Conservation (phyloP, 148 eudicot species). For the Heliosperma pusillum region DNA sequence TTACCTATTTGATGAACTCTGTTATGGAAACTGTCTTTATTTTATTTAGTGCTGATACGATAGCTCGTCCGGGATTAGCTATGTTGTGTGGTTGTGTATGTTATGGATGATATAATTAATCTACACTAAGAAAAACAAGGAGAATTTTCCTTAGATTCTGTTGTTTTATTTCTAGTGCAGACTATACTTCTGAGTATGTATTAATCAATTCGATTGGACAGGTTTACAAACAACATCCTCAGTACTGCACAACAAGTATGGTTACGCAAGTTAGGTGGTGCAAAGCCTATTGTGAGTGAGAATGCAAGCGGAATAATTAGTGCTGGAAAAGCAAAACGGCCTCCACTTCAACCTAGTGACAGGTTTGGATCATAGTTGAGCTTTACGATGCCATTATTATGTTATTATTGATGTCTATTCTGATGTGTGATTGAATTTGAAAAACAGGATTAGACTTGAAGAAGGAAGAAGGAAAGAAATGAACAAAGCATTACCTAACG, state of each 20-base stretch:
- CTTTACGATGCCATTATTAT: slow-evolving; percentile 4
- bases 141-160: no score
- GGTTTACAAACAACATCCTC: slow-evolving; percentile 12
- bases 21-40: not conserved
- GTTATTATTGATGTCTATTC: not conserved
- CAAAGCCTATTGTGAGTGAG: slow-evolving; percentile 74
- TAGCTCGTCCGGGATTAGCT: not conserved
- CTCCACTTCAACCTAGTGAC: slow-evolving; percentile 63
- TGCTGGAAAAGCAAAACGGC: slow-evolving; percentile 88
- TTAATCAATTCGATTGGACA: not conserved
- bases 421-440: not conserved
- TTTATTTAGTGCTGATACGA: not conserved
- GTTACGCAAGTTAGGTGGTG: slow-evolving; percentile 88
- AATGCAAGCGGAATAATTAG: slow-evolving; percentile 79
- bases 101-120: not conserved
- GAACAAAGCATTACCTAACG: slow-evolving; percentile 31
- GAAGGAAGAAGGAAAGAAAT: not conserved
- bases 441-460: slow-evolving; percentile 10
- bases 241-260: slow-evolving; percentile 67
- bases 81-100: not conserved
- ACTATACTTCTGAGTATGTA: slow-evolving; percentile 3
- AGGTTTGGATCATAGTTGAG: slow-evolving; percentile 47
- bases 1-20: not conserved
- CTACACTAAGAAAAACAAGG: not conserved
- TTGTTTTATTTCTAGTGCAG: no score